These are phyloP conservation scores for Pythium aristosporum DNA, from an alignment of 352 stramenopile species.

Conservation along the genomic window DNA sequence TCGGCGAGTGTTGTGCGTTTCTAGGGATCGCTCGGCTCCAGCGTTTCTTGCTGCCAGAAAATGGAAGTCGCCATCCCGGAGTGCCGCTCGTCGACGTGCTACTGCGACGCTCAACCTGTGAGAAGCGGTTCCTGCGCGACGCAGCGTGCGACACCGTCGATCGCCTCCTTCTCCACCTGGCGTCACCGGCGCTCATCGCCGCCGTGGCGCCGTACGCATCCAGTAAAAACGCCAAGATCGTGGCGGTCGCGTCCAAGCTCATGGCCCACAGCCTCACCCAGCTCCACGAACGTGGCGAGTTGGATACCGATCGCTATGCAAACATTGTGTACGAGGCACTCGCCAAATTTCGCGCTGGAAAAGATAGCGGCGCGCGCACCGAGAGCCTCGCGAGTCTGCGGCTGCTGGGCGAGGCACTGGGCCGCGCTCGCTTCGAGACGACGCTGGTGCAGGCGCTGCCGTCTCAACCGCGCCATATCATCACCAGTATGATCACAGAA, in stretches of 20 bases:
- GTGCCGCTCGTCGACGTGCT: conserved; percentile 41
- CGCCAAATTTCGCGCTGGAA: conserved; percentile 44
- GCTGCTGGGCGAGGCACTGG: conserved; percentile 41
- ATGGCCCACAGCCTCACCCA: conserved; percentile 37
- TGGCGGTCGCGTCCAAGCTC: conserved; percentile 42
- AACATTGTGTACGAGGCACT: conserved; percentile 35
- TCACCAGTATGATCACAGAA: conserved; percentile 44
- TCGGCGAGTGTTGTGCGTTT: conserved; percentile 58
- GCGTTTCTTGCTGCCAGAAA: conserved; percentile 6
- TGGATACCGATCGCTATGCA: conserved; percentile 11
- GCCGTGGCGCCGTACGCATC: conserved; percentile 39
- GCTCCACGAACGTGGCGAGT: conserved; percentile 17
- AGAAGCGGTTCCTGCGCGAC: conserved; percentile 76
- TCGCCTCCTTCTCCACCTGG: conserved; percentile 40
- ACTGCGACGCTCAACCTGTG: conserved; percentile 60
- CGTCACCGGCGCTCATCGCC: conserved; percentile 41
- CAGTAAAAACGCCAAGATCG: conserved; percentile 66
- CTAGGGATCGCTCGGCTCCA: conserved; percentile 27
- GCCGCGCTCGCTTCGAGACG: conserved; percentile 29
- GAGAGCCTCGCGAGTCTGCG: conserved; percentile 45
- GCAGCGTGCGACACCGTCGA: conserved; percentile 40
- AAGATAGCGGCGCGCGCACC: conserved; percentile 42
- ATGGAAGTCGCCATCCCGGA: not conserved
- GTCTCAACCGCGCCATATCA: conserved; percentile 25
- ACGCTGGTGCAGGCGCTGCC: conserved; percentile 35